Conservation (phyloP, 345 rosid species). For the Arabidopsis suecica region DNA sequence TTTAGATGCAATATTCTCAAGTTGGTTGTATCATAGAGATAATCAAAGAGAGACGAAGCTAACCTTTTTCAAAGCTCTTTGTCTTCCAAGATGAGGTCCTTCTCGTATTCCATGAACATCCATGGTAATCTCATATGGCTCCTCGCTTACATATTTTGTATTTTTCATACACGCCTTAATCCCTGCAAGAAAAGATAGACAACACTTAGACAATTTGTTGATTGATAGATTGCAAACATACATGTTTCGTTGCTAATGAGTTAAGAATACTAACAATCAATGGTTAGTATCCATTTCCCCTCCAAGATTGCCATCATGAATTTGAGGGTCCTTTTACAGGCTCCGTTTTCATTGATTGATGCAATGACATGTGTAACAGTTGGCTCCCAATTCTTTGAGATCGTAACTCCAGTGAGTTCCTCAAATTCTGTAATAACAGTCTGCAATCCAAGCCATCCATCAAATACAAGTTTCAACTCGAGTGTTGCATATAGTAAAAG, state of each 20-base stretch:
- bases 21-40: not conserved
- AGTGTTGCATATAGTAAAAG: constrained; percentile 1
- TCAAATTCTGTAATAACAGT: constrained; percentile 63
- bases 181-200: constrained; percentile 54
- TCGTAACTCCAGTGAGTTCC: constrained; percentile 56
- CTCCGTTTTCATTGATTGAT: constrained; percentile 78
- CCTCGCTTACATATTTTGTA: constrained; percentile 62
- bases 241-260: not conserved
- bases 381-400: constrained; percentile 70
- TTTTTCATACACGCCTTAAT: constrained; percentile 66
- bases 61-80: constrained; percentile 71
- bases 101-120: constrained; percentile 78
- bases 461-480: not conserved
- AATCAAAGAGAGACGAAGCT: constrained; percentile 19
- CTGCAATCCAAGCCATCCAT: constrained; percentile 54
- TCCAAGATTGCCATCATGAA: constrained; percentile 80
- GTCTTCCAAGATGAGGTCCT: constrained; percentile 83
- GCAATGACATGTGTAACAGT: constrained; percentile 82
- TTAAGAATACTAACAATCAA: constrained; percentile 66
- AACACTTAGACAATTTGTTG: not conserved
- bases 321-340: constrained; percentile 88
- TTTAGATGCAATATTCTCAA: constrained; percentile 10
- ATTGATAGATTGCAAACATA: constrained; percentile 1
- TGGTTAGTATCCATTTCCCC: constrained; percentile 88
- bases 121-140: constrained; percentile 63